phyloP scores from a whole-genome alignment of 768 basidiomycete genomes.

The Amanita exitialis region DNA sequence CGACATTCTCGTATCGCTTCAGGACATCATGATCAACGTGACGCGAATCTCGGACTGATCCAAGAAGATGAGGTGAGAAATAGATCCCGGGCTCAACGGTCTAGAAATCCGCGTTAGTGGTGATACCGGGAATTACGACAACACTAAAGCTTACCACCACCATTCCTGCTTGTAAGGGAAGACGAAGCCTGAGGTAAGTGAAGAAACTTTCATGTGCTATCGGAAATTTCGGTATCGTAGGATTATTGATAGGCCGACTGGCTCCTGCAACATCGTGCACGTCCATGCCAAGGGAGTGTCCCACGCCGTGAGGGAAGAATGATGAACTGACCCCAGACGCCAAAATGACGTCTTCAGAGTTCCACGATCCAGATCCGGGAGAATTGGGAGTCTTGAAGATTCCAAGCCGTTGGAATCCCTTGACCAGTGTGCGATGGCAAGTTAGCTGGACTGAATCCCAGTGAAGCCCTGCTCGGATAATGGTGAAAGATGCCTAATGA shows the following conservation, averaged over 20 bases:
- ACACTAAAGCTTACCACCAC: constrained; percentile 55
- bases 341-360: constrained; percentile 59
- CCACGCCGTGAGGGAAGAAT: constrained; percentile 93
- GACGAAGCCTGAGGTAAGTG: constrained; percentile 66
- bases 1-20: constrained; percentile 66
- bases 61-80: constrained; percentile 74
- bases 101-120: constrained; percentile 21
- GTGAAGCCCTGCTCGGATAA: constrained; percentile 68
- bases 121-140: background rate
- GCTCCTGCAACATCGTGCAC: constrained; percentile 87
- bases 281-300: constrained; percentile 88
- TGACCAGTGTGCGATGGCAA: constrained; percentile 72
- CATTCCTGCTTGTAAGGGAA: constrained; percentile 70
- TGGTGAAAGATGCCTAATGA: constrained; percentile 53
- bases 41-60: constrained; percentile 47
- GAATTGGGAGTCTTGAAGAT: constrained; percentile 63
- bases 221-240: constrained; percentile 30
- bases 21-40: constrained; percentile 65
- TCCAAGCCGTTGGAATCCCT: constrained; percentile 73
- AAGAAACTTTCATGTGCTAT: constrained; percentile 60
- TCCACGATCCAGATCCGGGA: constrained; percentile 42
- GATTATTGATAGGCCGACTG: constrained; percentile 58
- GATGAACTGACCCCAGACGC: constrained; percentile 68
- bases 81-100: constrained; percentile 90
- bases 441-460: constrained; percentile 86